Percentiles rank a stretch among this genome's conserved stretches.
phyloP scores from a whole-genome alignment of 202 grass and related monocot genomes.

The Carex sylvatica region DNA sequence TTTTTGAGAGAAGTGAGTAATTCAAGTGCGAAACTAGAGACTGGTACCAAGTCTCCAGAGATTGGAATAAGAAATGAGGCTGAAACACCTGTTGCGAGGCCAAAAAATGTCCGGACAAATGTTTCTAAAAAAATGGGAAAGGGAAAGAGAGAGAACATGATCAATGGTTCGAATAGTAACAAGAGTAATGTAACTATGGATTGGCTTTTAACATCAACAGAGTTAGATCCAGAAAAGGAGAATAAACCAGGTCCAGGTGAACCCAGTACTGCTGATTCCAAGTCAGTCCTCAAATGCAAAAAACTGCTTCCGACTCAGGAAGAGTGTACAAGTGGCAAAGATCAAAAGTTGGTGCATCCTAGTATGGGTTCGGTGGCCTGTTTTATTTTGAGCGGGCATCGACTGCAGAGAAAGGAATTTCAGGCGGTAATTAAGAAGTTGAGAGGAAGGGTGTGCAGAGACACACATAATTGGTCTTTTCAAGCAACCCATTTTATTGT shows the following conservation, averaged over 20 bases:
- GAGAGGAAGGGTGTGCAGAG: slow-evolving; percentile 67
- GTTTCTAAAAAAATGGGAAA: neutral
- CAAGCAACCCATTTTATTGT: slow-evolving; percentile 87
- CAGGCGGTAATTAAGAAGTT: slow-evolving; percentile 50
- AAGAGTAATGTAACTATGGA: slow-evolving; percentile 35
- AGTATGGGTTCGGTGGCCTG: slow-evolving; percentile 21
- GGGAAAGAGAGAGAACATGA: neutral
- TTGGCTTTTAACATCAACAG: slow-evolving; percentile 29
- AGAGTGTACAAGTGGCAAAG: slow-evolving; percentile 27
- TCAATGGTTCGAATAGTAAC: slow-evolving; percentile 28
- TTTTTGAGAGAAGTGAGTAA: neutral
- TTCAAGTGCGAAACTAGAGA: neutral
- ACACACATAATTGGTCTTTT: slow-evolving; percentile 86
- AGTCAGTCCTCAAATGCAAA: slow-evolving; percentile 25
- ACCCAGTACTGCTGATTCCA: slow-evolving; percentile 13
- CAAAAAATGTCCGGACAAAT: neutral
- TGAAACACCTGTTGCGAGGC: slow-evolving; percentile 2
- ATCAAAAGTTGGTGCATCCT: slow-evolving; percentile 11
- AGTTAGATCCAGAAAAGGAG: slow-evolving; percentile 53
- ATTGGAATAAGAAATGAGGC: slow-evolving; percentile 26
- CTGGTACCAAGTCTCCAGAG: slow-evolving; percentile 18
- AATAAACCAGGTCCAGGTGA: slow-evolving; percentile 34
- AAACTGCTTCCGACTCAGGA: slow-evolving; percentile 19
- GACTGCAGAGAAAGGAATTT: slow-evolving; percentile 53
- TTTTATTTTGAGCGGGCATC: slow-evolving; percentile 83